Base-by-base conservation (phyloP, 129 eudicot genomes). In the Lactuca sativa region DNA sequence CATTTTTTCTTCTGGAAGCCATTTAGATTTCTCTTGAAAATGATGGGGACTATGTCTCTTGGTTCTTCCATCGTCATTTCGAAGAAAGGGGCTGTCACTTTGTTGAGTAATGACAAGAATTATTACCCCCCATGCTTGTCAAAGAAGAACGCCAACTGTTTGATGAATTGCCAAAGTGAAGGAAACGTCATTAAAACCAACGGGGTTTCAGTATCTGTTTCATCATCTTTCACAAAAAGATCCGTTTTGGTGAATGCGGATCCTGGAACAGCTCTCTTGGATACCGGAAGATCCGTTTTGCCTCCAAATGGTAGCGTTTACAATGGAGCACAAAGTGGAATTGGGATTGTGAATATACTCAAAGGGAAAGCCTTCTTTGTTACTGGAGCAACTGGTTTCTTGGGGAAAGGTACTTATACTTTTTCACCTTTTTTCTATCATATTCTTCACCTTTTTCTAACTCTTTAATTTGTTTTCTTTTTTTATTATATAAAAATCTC, bases 381-480 rank as follows among this genome's bases (percentile, higher is more conserved):
- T 61, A 92, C 98, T 10, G 98, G 98, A 69, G 90, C 95, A 17
- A 92, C 98, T 63, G 98, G 98, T 3, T 92, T 92, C 75, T 70
- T 92, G 69, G 98, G 90, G 33, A 92, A 92, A 92, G 98, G 98
- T 92, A 69, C 56, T 30, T 9, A 25, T 25, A 25, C 15, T 51
- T 6, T 53, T 54, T 56, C 43, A 8, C 8, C 5, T 34, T 48
- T n/a, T 48, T 30, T 10, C 0, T 18, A 41, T 3, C 52, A 0
- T 11, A 11, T 47, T 47, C n/a, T 47, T 47, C n/a, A 47, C 52
- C 52, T 47, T 40, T 69, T 31, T 53, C 51, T 61, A 76, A 70
- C 32, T 53, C 14, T 15, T 9, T 66, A 38, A 68, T 6, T 16
- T 49, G 34, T 68, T 61, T n/a, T 52, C 25, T 10, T 44, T 44